phyloP scores from a whole-genome alignment of 2,329 filamentous ascomycete genomes.

The Didymosphaeria variabile region DNA sequence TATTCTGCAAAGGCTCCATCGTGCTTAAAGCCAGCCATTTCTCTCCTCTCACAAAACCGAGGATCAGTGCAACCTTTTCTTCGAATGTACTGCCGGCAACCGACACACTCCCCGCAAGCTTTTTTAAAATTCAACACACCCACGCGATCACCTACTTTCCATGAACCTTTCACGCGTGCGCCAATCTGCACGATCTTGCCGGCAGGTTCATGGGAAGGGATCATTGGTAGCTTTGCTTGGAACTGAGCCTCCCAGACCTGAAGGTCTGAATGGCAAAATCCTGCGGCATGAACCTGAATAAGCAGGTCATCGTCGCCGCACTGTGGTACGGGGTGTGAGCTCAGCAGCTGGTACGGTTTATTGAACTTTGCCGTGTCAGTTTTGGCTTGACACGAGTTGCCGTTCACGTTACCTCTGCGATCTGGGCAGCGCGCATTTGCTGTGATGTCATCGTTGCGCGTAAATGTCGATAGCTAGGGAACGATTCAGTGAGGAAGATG shows the following conservation, averaged over 20 bases:
- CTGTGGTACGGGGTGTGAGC: conserved; percentile 24
- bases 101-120: conserved; percentile 32
- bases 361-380: conserved; percentile 20
- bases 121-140: conserved; percentile 40
- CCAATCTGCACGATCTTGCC: conserved; percentile 41
- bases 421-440: conserved; percentile 32
- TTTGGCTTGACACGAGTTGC: not conserved
- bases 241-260: conserved; percentile 39
- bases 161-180: conserved; percentile 32
- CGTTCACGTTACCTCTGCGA: conserved; percentile 22
- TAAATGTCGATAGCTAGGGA: not conserved
- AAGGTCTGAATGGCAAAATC: conserved; percentile 40
- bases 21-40: conserved; percentile 42
- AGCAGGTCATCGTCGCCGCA: conserved; percentile 34
- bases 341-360: conserved; percentile 26
- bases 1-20: conserved; percentile 46
- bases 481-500: not conserved
- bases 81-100: conserved; percentile 27
- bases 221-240: conserved; percentile 34
- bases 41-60: conserved; percentile 38
- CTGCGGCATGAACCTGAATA: conserved; percentile 34
- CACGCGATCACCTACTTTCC: conserved; percentile 43
- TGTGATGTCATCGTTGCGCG: conserved; percentile 10
- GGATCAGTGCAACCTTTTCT: conserved; percentile 30
- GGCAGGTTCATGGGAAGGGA: conserved; percentile 47